These are phyloP conservation scores for Coniochaeta hoffmannii DNA, from an alignment of 2,329 filamentous ascomycete genomes.

Conservation along the genomic window DNA sequence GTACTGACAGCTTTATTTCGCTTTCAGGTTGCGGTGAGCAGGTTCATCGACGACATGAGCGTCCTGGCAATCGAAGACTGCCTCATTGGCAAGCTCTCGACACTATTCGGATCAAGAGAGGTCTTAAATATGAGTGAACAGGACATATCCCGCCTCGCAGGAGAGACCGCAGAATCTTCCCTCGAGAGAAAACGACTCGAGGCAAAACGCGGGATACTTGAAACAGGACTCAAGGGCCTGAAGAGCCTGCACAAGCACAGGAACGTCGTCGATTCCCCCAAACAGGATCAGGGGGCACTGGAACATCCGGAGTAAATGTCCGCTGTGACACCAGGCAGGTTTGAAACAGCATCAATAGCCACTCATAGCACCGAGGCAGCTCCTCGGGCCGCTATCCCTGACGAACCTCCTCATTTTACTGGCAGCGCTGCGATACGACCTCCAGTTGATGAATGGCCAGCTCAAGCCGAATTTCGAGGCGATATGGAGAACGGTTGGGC, in stretches of 20 bases:
- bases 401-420: conserved; percentile 1
- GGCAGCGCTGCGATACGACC: background rate
- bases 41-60: conserved; percentile 24
- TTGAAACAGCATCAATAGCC: background rate
- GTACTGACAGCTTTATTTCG: background rate
- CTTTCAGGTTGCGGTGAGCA: conserved; percentile 21
- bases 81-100: conserved; percentile 14
- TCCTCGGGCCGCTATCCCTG: background rate
- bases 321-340: too few species aligned
- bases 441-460: conserved; percentile 2
- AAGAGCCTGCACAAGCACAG: conserved; percentile 12
- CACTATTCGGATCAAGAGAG: conserved; percentile 12
- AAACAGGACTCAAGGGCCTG: conserved; percentile 12
- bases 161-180: conserved; percentile 11
- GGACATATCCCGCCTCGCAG: conserved; percentile 11
- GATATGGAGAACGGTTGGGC: background rate
- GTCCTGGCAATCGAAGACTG: conserved; percentile 22
- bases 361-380: background rate
- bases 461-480: background rate
- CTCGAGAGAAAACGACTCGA: conserved; percentile 7
- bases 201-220: conserved; percentile 11
- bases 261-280: background rate
- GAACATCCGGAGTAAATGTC: background rate
- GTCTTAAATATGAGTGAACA: conserved; percentile 10
- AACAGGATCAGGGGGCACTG: conserved; percentile 3